Base-by-base conservation (phyloP, 805 yeast species). In the Sungouiella blattae region DNA sequence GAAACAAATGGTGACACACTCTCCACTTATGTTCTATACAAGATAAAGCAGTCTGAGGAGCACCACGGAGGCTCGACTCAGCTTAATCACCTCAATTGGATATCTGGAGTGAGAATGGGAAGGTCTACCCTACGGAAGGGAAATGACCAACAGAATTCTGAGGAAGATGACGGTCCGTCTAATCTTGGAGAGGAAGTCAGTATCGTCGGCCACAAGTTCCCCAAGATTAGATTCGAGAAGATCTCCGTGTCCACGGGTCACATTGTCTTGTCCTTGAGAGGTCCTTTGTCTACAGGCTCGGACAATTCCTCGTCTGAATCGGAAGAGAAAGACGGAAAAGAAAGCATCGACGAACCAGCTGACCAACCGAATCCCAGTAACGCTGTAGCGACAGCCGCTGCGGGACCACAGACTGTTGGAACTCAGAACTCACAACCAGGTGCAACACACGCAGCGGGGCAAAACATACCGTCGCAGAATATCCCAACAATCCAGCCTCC, bases 101-200 rank as follows among this genome's bases (percentile, higher is more conserved):
- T 94, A 25, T 81, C 96, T 0, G 97, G 98, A 33, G 95, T 91
- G 6, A 70, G 88, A 38, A 77, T 91, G 44, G 87, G 87, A 1
- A 64, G 69, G 27, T 55, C 76, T 6, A 75, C 73, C 4, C 8
- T 9, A 9, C 62, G 64, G 37, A 50, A 56, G 6, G 64, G 69
- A 0, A 58, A 69, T 21, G 28, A 35, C 6, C 30, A 39, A 6
- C 36, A 33, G 4, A 30, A 35, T 26, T 34, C 26, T 12, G 51
- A 49, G 6, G 61, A 54, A 11, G 58, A 51, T 6, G 60, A 56
- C 24, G 64, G 60, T 5, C 75, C 79, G 0, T 62, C 80, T 16
- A 87, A 87, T 51, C 59, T 91, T 17, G 96, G 96, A 5, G 96
- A 89, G 57, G 98, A 91, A 57, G 88, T 93, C 1, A 83, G 94